Percentiles rank a stretch among this genome's conserved stretches.
These are phyloP conservation scores for Metschnikowia sp. DNA, from an alignment of 805 yeast species.

Conservation along the genomic window DNA sequence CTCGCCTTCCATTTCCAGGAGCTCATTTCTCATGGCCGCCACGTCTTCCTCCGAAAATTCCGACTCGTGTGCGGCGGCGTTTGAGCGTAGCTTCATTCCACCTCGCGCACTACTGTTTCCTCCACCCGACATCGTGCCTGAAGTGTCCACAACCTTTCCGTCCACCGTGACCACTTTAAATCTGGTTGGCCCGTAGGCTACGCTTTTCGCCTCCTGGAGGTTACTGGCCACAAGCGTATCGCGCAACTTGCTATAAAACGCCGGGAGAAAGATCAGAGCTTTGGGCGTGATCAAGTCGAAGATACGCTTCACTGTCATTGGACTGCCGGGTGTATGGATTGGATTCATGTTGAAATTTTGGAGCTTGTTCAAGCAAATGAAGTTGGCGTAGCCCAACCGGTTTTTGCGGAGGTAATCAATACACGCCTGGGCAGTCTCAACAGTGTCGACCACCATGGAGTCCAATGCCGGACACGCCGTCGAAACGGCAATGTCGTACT, in stretches of 20 bases:
- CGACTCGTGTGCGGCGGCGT: constrained; percentile 22
- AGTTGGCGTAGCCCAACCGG: constrained; percentile 84
- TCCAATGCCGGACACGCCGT: constrained; percentile 92
- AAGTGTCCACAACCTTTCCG: constrained; percentile 86
- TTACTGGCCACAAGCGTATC: constrained; percentile 86
- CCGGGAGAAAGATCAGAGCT: constrained; percentile 70
- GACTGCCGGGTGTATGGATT: constrained; percentile 63
- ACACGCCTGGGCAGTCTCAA: constrained; percentile 56
- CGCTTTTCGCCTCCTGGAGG: constrained; percentile 74
- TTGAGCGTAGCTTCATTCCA: constrained; percentile 60
- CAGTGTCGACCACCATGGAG: constrained; percentile 86
- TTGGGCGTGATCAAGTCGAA: constrained; percentile 76
- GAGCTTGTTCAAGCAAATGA: constrained; percentile 74
- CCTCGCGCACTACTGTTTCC: constrained; percentile 72
- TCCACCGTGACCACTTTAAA: constrained; percentile 89
- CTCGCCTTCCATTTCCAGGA: constrained; percentile 50
- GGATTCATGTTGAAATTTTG: constrained; percentile 55
- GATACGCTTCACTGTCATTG: constrained; percentile 67
- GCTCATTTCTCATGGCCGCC: constrained; percentile 48
- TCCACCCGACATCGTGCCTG: constrained; percentile 98
- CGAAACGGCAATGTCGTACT: constrained; percentile 89
- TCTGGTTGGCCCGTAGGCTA: constrained; percentile 79
- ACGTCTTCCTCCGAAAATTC: constrained; percentile 58
- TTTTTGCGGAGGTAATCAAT: constrained; percentile 80
- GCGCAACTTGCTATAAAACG: constrained; percentile 81